These are phyloP conservation scores for Thymus mandschuricus DNA, from an alignment of 257 asterid species.

Conservation along the genomic window DNA sequence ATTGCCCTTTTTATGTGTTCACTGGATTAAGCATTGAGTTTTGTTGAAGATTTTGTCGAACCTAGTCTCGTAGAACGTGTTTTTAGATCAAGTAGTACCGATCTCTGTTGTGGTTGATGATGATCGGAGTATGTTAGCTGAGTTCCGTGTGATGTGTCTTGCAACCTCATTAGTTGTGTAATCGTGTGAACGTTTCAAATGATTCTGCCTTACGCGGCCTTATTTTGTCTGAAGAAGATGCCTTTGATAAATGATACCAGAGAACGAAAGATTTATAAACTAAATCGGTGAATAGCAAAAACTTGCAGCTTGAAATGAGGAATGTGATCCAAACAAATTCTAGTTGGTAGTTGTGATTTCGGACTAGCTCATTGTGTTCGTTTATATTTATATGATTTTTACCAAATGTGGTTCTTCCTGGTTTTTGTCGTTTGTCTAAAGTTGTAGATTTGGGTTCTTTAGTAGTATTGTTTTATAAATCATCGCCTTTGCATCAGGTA, in stretches of 20 bases:
- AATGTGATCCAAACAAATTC: neutral
- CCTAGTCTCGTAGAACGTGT: neutral
- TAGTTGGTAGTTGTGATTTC: neutral
- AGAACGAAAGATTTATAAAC: neutral
- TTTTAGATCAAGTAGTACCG: neutral
- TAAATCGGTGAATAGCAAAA: neutral
- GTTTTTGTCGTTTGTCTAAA: constrained; percentile 4
- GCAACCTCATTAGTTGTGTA: neutral
- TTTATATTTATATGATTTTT: neutral
- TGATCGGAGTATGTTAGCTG: constrained; percentile 1
- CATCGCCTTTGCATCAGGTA: constrained; percentile 45
- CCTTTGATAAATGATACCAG: neutral
- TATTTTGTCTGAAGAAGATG: neutral
- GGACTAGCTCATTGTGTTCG: neutral
- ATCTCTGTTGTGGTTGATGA: neutral
- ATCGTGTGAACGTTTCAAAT: neutral
- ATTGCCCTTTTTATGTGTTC: neutral
- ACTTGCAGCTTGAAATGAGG: neutral
- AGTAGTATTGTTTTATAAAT: neutral
- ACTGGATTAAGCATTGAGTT: constrained; percentile 17
- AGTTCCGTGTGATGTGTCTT: neutral
- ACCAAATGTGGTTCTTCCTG: neutral
- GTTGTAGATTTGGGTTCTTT: too few relatives aligned
- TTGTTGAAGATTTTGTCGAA: neutral
- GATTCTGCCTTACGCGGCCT: neutral